phyloP scores from a whole-genome alignment of 83 land plant species.

The Diphasiastrum complanatum region DNA sequence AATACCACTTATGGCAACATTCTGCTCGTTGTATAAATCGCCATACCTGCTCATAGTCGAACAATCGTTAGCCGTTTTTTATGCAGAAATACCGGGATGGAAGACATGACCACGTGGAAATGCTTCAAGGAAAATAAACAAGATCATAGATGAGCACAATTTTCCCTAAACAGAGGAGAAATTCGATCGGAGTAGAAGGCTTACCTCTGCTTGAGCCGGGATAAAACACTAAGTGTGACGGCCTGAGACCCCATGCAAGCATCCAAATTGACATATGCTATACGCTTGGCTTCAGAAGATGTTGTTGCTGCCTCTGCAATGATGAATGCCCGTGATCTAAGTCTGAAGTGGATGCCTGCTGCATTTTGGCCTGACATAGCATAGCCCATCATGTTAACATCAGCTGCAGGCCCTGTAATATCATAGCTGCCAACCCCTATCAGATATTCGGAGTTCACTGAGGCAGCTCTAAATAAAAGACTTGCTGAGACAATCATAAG shows the following conservation, averaged over 20 bases:
- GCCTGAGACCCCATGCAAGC: constrained; percentile 8
- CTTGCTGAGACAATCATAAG: too few species aligned
- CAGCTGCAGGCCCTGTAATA: constrained; percentile 81
- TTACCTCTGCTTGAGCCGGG: constrained; percentile 5
- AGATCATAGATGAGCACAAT: too few species aligned
- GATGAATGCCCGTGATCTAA: constrained; percentile 57
- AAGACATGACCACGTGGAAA: too few species aligned
- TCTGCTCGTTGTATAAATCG: constrained; percentile 6
- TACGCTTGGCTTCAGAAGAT: too few species aligned
- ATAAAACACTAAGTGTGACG: neutral
- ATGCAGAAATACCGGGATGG: too few species aligned
- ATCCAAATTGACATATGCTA: neutral
- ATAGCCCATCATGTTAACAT: constrained; percentile 89
- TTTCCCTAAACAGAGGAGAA: too few species aligned
- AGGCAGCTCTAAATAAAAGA: neutral
- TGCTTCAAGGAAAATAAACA: too few species aligned
- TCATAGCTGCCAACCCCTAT: constrained; percentile 77
- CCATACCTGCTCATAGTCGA: too few species aligned
- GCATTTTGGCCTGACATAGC: constrained; percentile 58
- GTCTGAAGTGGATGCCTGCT: constrained; percentile 67
- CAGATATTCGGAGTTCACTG: constrained; percentile 39
- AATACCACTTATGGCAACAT: constrained; percentile 5
- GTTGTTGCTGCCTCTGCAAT: too few species aligned
- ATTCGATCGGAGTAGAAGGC: too few species aligned
- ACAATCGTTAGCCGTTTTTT: too few species aligned